Base-by-base conservation (phyloP, 2,329 filamentous ascomycete genomes). In the Colletotrichum orchidophilum region DNA sequence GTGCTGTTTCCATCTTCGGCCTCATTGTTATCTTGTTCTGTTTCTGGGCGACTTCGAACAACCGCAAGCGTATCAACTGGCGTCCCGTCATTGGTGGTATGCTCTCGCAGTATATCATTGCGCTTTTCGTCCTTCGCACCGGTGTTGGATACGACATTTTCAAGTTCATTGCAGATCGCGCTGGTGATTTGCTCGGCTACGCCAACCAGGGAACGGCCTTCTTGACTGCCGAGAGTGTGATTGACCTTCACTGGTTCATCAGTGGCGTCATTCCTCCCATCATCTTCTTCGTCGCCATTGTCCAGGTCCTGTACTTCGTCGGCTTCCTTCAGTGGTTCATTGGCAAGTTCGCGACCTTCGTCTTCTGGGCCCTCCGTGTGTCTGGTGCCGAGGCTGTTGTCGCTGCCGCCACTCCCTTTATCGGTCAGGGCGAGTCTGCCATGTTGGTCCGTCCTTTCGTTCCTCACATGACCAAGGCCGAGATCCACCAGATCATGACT, bases 201-300 rank as follows among this genome's bases (percentile, higher is more conserved):
- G 93, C 95, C 27, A 83, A 85, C 21, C 80, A 94, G 35, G 95
- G 95, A 79, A 89, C 93, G 0, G 79, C 81, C 0, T 98, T 97
- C 84, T 81, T 98, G 75, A 92, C 91, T 0, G 83, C 84, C 15
- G 64, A 76, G 0, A 79, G 81, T 8, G 84, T 86, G 6, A 78
- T 84, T 3, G 42, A 81, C 3, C 77, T 86, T 1, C 75, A 77
- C 4, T 94, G 88, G 88, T 97, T 97, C 88, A 86, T 97, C 73
- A 87, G 92, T 60, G 85, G 87, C 60, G 94, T 97, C 73, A 87
- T 97, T n/a, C 94, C 95, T 0, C 91, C 95, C 76, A 97, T 98
- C 82, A 94, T 97, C 84, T 98, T 97, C 90, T 97, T 98, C 89
- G 93, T 97, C 70, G 91, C 95, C 1, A 86, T 97, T n/a, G 94